Conservation (phyloP, 1,284 basidiomycete genomes). For the Boletus hoseneyae region DNA sequence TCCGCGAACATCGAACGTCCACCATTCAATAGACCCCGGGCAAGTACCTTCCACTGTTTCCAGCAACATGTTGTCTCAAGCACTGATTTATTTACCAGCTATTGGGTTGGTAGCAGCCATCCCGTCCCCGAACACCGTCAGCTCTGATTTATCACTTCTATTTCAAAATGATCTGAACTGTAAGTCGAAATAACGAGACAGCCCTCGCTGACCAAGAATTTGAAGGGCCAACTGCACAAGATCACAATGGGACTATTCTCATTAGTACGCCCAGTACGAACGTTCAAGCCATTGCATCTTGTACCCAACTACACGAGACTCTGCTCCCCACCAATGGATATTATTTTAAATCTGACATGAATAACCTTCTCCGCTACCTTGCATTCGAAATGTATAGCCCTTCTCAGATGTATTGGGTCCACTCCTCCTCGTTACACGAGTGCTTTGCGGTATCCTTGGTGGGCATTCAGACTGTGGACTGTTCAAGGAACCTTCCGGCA, state of each 20-base stretch:
- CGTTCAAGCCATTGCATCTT: constrained; percentile 8
- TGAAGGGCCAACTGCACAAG: constrained; percentile 8
- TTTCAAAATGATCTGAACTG: constrained; percentile 16
- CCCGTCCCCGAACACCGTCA: constrained; percentile 5
- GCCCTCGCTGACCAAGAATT: neutral
- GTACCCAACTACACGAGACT: constrained; percentile 8
- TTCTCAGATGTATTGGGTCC: constrained; percentile 14
- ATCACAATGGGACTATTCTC: constrained; percentile 13
- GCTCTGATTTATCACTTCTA: constrained; percentile 9
- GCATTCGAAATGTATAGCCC: constrained; percentile 3
- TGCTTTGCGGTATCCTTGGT: constrained; percentile 11
- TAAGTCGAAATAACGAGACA: neutral
- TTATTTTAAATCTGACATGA: constrained; percentile 12
- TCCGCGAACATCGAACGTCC: too few species aligned
- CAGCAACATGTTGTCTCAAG: neutral
- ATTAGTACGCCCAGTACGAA: constrained; percentile 7
- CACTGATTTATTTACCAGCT: neutral
- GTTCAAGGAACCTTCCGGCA: constrained; percentile 2
- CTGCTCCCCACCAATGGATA: constrained; percentile 10
- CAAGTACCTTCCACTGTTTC: neutral
- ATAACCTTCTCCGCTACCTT: constrained; percentile 11
- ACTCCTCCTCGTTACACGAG: constrained; percentile 1
- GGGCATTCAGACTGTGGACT: neutral
- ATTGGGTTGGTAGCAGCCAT: neutral
- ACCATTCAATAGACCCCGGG: neutral